Evolutionary conservation across 805 yeast genomes (phyloP), one percentile per base, ranked within the genome.

Genomic region (Yarrowia bubula): DNA sequence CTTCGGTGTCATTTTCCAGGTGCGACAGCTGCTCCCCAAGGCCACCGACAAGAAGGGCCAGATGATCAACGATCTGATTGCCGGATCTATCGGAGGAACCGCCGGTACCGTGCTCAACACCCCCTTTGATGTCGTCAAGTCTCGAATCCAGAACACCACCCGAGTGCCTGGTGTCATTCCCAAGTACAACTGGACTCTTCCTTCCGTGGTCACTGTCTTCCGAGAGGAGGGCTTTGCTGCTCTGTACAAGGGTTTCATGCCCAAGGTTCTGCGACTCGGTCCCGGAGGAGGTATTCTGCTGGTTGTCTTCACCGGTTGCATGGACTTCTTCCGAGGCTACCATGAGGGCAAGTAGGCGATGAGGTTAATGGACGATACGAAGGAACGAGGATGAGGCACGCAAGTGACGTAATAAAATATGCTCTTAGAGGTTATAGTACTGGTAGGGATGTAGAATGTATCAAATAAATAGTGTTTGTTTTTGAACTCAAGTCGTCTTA

Each of bases 201-300:
- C 97, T 44, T 84, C 96, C 3, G 79, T 95, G 66, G 74, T 81
- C 47, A 81, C 86, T 17, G 90, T 95, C 28, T 85, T 86, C 72
- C 85, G 81, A 75, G 98, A 93, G 78, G 99, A 95, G 82, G 99
- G 99, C 35, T 84, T 91, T 71, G 80, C 79, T 57, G 97, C 98
- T 8, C 83, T 95, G 66, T 93, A 92, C 79, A 93, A 92, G 80
- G 99, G 99, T 44, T 93, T 95, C 84, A 75, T 92, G 69, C 99
- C 99, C 70, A 95, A 95, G 82, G 98, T 95, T 11, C 82, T 95
- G 74, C 87, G 99, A 84, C 83, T 95, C 70, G 99, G 98, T 55
- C 99, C 99, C 67, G 99, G 99, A 74, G 99, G 99, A 76, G 99
- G 99, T 81, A 92, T 95, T 70, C 80, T 95, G 73, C 83, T 95